Conservation (phyloP, 805 yeast genomes). For the Nakazawaea wickerhamii region DNA sequence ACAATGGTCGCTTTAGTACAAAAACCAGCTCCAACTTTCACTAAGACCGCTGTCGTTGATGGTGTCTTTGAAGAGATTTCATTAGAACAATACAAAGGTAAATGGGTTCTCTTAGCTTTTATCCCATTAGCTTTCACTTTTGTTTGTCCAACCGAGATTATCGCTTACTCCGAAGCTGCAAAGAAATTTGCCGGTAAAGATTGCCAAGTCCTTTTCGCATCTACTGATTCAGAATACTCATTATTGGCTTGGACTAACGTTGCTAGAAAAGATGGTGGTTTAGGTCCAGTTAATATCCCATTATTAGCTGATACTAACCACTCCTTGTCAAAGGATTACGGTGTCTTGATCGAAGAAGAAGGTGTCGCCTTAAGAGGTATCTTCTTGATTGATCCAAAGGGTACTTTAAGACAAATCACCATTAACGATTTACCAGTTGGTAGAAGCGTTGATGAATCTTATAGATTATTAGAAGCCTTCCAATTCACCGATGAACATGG, state of each 20-base stretch:
- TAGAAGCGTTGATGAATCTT: slow-evolving; percentile 96
- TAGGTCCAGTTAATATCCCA: slow-evolving; percentile 93
- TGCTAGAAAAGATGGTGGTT: slow-evolving; percentile 96
- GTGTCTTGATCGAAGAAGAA: slow-evolving; percentile 93
- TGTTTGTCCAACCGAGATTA: slow-evolving; percentile 98
- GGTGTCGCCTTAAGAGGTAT: slow-evolving; percentile 98
- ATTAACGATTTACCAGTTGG: slow-evolving; percentile 99
- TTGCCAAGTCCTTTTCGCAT: slow-evolving; percentile 88
- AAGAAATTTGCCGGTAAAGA: slow-evolving; percentile 83
- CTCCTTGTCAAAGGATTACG: slow-evolving; percentile 90
- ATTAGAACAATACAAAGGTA: slow-evolving; percentile 93
- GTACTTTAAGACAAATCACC: slow-evolving; percentile 91
- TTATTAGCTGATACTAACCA: slow-evolving; percentile 96
- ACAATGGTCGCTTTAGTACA: slow-evolving; percentile 87
- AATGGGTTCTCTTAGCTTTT: slow-evolving; percentile 96
- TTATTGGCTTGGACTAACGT: slow-evolving; percentile 97
- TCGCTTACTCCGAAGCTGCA: slow-evolving; percentile 96
- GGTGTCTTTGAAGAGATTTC: slow-evolving; percentile 94
- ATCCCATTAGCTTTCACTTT: slow-evolving; percentile 99
- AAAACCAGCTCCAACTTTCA: slow-evolving; percentile 95
- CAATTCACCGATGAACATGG: slow-evolving; percentile 99
- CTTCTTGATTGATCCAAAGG: slow-evolving; percentile 96
- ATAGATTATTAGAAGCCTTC: slow-evolving; percentile 98
- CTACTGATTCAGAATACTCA: slow-evolving; percentile 98
- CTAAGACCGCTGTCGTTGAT: slow-evolving; percentile 94